phyloP scores from a whole-genome alignment of 192 early-diverging fungal species.

The Backusella parvicylindrica region DNA sequence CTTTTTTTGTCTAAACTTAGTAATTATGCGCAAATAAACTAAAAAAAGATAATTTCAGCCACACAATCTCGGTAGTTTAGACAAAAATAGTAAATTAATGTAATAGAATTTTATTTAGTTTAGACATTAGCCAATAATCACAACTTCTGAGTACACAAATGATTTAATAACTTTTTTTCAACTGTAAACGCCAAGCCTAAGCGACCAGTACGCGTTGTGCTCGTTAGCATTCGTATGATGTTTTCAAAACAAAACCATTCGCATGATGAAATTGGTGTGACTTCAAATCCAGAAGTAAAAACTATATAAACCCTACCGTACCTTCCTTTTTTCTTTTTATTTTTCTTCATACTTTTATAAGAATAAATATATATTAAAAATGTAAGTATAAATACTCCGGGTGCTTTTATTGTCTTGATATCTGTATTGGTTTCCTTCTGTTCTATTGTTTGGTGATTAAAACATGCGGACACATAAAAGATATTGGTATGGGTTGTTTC shows the following conservation, averaged over 20 bases:
- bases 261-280: background rate
- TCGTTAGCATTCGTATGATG: background rate
- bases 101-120: background rate
- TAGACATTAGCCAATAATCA: background rate
- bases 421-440: background rate
- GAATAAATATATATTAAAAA: background rate
- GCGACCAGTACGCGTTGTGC: background rate
- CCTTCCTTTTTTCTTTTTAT: background rate
- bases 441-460: background rate
- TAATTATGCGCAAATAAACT: background rate
- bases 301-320: background rate
- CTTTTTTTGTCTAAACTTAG: background rate
- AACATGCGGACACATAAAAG: background rate
- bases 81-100: background rate
- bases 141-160: background rate
- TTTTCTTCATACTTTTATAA: background rate
- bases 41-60: constrained; percentile 3
- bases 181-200: background rate
- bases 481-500: background rate
- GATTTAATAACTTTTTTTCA: background rate
- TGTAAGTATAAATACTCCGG: background rate
- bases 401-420: background rate
- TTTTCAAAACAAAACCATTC: background rate
- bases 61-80: background rate
- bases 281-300: background rate